Evolutionary conservation across 2,329 filamentous ascomycete species (phyloP).

Genomic region (Ceratocystis albifundus): DNA sequence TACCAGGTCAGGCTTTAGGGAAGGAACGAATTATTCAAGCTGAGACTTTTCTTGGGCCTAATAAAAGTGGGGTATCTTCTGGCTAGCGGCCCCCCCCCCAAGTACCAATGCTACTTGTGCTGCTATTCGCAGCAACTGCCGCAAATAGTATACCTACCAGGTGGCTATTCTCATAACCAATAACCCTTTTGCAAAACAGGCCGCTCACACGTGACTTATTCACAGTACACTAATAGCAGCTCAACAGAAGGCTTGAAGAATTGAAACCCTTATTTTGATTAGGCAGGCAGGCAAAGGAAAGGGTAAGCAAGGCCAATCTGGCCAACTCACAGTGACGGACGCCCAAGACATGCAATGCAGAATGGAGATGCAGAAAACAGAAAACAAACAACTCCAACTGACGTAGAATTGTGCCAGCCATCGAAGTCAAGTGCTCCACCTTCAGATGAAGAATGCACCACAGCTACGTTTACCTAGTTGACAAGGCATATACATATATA

Average conservation of each 20-base stretch:
- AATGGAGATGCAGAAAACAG: not conserved
- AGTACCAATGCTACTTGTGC: not conserved
- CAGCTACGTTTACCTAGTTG: too few relatives aligned
- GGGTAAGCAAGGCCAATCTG: not conserved
- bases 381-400: too few relatives aligned
- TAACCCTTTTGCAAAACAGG: not conserved
- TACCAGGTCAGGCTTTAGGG: too few relatives aligned
- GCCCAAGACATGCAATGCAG: not conserved
- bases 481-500: too few relatives aligned
- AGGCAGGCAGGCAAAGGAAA: too few relatives aligned
- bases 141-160: not conserved
- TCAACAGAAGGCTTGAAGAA: not conserved
- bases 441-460: too few relatives aligned
- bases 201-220: not conserved
- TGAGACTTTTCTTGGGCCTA: too few relatives aligned
- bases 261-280: not conserved
- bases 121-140: conserved; percentile 8
- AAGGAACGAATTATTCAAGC: too few relatives aligned
- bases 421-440: too few relatives aligned
- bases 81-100: not conserved
- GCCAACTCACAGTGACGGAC: not conserved
- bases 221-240: not conserved
- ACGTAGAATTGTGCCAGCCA: too few relatives aligned
- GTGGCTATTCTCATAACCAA: not conserved
- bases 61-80: too few relatives aligned